Conservation (phyloP, 1,284 basidiomycete genomes). For the Heterobasidion irregulare region DNA sequence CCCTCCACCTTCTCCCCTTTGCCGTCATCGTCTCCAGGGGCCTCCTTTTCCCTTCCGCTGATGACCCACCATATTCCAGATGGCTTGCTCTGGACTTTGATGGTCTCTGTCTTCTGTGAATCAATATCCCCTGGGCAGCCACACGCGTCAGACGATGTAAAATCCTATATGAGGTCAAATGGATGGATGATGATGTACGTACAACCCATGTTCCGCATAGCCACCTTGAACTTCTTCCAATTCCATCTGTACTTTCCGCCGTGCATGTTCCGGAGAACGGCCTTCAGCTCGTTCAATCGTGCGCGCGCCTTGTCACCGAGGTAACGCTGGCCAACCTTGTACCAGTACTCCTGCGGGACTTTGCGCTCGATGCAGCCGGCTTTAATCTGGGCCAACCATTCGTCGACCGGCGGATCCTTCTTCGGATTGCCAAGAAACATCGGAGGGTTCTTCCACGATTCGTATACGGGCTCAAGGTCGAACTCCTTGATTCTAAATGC, state of each 20-base stretch:
- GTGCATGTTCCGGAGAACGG: conserved; percentile 62
- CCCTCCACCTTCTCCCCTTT: neutral
- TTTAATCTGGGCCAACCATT: conserved; percentile 64
- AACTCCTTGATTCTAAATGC: conserved; percentile 71
- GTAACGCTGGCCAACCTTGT: conserved; percentile 66
- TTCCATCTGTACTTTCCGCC: conserved; percentile 70
- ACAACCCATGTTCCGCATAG: conserved; percentile 75
- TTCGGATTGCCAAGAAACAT: conserved; percentile 55
- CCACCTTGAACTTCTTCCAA: conserved; percentile 71
- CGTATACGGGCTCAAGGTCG: conserved; percentile 56
- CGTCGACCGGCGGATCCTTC: conserved; percentile 58
- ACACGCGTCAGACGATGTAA: neutral
- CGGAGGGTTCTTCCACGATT: conserved; percentile 55
- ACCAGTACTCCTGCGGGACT: conserved; percentile 70
- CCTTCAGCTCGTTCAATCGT: conserved; percentile 60
- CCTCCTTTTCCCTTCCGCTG: conserved; percentile 29
- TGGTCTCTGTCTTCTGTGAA: conserved; percentile 40
- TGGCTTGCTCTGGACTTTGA: conserved; percentile 49
- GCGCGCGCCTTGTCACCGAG: conserved; percentile 56
- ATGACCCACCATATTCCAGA: conserved; percentile 54
- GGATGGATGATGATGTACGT: conserved; percentile 22
- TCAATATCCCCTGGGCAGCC: conserved; percentile 51
- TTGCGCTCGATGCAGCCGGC: conserved; percentile 56
- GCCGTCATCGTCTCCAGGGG: neutral
- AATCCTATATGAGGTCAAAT: conserved; percentile 3